Conservation (phyloP, 192 early-diverging fungal genomes). For the Chytriomyces sp. region DNA sequence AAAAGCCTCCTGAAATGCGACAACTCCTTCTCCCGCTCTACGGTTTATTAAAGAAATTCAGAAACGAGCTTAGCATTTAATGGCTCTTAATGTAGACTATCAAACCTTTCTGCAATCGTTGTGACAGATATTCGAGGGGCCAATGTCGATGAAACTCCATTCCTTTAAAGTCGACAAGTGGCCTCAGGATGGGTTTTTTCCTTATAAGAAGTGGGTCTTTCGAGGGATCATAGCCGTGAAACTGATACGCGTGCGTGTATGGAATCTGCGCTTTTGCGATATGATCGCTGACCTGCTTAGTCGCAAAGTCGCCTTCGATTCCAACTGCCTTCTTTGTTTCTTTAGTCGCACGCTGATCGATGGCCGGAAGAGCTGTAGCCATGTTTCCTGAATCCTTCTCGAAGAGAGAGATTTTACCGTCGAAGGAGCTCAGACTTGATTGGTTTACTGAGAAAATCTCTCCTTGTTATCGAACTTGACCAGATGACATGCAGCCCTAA, state of each 20-base stretch:
- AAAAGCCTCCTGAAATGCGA: constrained; percentile 26
- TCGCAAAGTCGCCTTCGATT: neutral
- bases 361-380: neutral
- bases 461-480: neutral
- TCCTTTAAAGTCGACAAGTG: constrained; percentile 26
- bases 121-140: constrained; percentile 29
- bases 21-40: constrained; percentile 29
- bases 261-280: constrained; percentile 1
- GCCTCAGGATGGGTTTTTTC: constrained; percentile 18
- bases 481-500: neutral
- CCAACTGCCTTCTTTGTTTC: neutral
- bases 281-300: neutral
- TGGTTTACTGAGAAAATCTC: neutral
- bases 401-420: neutral
- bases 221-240: constrained; percentile 26
- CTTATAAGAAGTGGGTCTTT: constrained; percentile 18
- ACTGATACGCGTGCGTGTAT: constrained; percentile 17
- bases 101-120: constrained; percentile 27
- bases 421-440: neutral
- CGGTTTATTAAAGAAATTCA: too few relatives aligned
- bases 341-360: neutral
- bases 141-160: constrained; percentile 33
- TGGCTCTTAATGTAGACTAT: neutral
- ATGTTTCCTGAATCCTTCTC: neutral
- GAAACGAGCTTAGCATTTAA: neutral